phyloP scores from a whole-genome alignment of 1,284 basidiomycete species.

The Xanthoconium separans region DNA sequence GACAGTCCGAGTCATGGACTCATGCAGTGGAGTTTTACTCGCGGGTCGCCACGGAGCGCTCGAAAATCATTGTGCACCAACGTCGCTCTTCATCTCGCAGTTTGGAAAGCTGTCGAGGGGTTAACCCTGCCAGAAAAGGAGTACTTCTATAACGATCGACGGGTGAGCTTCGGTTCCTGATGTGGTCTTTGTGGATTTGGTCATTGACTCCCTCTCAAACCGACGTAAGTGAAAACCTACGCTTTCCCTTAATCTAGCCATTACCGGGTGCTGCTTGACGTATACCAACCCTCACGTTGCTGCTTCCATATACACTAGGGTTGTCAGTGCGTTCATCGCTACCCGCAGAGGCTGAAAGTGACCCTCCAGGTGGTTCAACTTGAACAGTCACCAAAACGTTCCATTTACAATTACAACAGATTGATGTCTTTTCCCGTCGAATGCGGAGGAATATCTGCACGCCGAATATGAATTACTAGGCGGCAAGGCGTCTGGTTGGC shows the following conservation, averaged over 20 bases:
- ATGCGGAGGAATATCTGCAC: slow-evolving; percentile 9
- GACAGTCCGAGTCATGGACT: not conserved
- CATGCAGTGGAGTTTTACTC: not conserved
- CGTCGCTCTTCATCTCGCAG: slow-evolving; percentile 10
- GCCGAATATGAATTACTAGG: slow-evolving; percentile 2
- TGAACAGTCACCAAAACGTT: slow-evolving; percentile 5
- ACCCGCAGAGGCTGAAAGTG: slow-evolving; percentile 4
- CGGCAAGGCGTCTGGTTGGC: not conserved
- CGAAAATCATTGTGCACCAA: slow-evolving; percentile 4
- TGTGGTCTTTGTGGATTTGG: slow-evolving; percentile 10
- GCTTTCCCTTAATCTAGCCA: slow-evolving; percentile 3
- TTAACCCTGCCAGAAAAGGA: slow-evolving; percentile 17
- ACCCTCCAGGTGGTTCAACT: not conserved
- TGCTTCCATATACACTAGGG: slow-evolving; percentile 1
- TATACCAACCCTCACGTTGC: slow-evolving; percentile 25
- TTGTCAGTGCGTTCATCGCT: not conserved
- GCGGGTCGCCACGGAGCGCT: not conserved
- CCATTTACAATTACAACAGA: slow-evolving; percentile 5
- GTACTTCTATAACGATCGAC: slow-evolving; percentile 29
- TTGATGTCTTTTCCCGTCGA: slow-evolving; percentile 1
- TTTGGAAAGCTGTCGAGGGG: slow-evolving; percentile 22
- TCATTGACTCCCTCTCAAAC: slow-evolving; percentile 3
- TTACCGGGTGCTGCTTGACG: slow-evolving; percentile 22
- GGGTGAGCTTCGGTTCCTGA: slow-evolving; percentile 28
- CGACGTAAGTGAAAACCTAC: slow-evolving; percentile 14